Evolutionary conservation across 1,284 basidiomycete species (phyloP), one percentile per base, ranked within the genome.

Genomic region (Puccinia coronata): DNA sequence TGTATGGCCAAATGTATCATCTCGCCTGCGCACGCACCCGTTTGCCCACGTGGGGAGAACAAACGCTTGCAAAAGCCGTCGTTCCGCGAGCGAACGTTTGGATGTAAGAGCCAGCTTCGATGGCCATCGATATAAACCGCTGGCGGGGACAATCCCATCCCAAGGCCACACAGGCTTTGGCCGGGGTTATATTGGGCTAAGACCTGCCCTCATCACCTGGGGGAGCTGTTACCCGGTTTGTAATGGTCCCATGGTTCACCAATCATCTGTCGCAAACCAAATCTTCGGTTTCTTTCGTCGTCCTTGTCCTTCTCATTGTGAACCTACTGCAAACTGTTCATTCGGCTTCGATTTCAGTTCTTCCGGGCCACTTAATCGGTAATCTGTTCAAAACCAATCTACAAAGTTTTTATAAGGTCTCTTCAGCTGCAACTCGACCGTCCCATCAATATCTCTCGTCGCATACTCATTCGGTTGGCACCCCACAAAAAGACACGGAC

Each of bases 201-300:
- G 23, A 51, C 18, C 49, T 51, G 8, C 49, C 8, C 49, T 51
- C 49, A 51, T 9, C 18, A 51, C 18, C 49, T 51, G 11, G 49
- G 49, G 49, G 49, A 51, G 23, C 49, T 51, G 49, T 12, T 51
- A 20, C 18, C 49, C 49, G 49, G 11, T 51, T 51, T 51, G 49
- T 51, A 20, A 69, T 69, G 67, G 36, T 69, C 67, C 39, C 67
- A 69, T 69, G 67, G 41, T 69, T 49, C 67, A 49, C 47, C 67
- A 23, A 49, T 49, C 41, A 69, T 69, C 47, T 69, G 41, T 69
- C 41, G 14, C 16, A 49, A 69, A 47, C 41, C 67, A 69, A 47
- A 69, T 47, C 67, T 69, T 69, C 67, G 28, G 25, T 49, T 69
- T 49, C 67, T 49, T 34, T 69, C 41, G 41, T 69, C 41, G 9